Base-by-base conservation (phyloP, 2,329 filamentous ascomycete species). In the Hypoxylon sp. region DNA sequence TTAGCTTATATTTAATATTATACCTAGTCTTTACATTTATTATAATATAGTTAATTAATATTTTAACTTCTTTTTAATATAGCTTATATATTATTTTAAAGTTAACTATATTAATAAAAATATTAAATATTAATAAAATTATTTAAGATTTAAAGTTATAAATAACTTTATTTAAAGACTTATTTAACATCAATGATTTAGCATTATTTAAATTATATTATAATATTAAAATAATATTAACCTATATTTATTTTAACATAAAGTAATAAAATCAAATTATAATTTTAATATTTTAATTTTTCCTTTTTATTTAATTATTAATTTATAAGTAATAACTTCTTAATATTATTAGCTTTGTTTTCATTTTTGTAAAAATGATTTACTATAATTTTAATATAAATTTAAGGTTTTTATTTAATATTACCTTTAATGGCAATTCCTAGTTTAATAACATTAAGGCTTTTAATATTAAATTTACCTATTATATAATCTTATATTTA, bases 141-240 rank as follows among this genome's bases (percentile, higher is more conserved):
- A 47, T 10, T 13, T 26, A 5, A 14, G 9, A n/a, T n/a, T 26
- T 14, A 47, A 47, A 47, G 1, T 6, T 14, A 26, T 13, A 6
- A 1, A 24, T 26, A 11, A 47, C 26, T 4, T 47, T 9, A 42
- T 42, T 42, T 17, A 42, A 17, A 8, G 17, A 22, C 3, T 22
- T 22, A 22, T 22, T 22, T 22, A 22, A 22, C n/a, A n/a, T n/a
- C n/a, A n/a, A n/a, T n/a, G n/a, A 47, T 14, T 47, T 47, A 3
- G 14, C 3, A 26, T 47, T 47, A 47, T 47, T 47, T 26, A 47
- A 4, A 47, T 47, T 47, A 47, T 24, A 26, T 47, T 47, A 47
- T 47, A 47, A 26, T 2, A 14, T 47, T 47, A 47, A 26, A 11
- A 47, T 24, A 47, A 47, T 47, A 24, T 47, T 26, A 4, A 26